Evolutionary conservation across 2,329 filamentous ascomycete genomes (phyloP).

Genomic region (Stagonosporopsis vannaccii): DNA sequence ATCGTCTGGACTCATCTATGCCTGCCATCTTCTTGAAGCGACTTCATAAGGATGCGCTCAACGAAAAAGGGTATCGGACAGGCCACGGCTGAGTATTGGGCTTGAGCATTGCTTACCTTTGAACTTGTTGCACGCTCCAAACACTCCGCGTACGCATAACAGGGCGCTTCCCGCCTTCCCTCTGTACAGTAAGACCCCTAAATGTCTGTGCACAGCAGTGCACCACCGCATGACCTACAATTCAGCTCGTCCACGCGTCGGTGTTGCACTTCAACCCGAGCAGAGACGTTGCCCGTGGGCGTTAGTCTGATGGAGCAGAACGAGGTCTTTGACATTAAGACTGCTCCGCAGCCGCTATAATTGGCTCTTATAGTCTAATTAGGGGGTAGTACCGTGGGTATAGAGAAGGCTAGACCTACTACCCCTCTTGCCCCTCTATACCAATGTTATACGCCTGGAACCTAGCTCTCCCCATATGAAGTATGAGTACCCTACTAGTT

Average conservation of each 20-base stretch:
- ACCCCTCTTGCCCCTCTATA: too few relatives aligned
- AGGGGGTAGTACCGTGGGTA: too few relatives aligned
- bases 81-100: background rate
- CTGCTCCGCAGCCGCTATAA: too few relatives aligned
- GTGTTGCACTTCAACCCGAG: background rate
- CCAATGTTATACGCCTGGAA: too few relatives aligned
- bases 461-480: too few relatives aligned
- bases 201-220: background rate
- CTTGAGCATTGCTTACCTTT: background rate
- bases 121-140: background rate
- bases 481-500: too few relatives aligned
- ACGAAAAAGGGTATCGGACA: background rate
- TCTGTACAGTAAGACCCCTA: background rate
- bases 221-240: background rate
- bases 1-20: too few relatives aligned
- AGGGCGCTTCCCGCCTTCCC: background rate
- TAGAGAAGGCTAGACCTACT: too few relatives aligned
- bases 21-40: background rate
- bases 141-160: background rate
- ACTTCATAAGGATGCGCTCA: background rate
- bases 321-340: background rate
- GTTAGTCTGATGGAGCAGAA: background rate
- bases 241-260: background rate
- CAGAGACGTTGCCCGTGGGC: background rate
- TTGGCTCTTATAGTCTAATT: too few relatives aligned